Conservation (phyloP, 306 rosid genomes). For the Vigna nakashimae region DNA sequence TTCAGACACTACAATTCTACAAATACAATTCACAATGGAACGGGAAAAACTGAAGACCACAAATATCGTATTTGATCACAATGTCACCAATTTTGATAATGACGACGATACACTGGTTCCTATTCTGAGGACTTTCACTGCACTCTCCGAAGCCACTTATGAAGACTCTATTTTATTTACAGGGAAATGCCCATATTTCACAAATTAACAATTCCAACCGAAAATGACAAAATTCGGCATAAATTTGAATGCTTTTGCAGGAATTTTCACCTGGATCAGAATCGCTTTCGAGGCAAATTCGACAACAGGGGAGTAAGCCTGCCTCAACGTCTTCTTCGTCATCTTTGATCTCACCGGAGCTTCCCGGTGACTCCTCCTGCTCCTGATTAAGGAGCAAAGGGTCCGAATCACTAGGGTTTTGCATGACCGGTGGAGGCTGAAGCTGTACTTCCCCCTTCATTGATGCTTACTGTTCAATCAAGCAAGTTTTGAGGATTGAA, state of each 20-base stretch:
- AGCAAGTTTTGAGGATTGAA: constrained; percentile 35
- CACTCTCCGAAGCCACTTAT: constrained; percentile 1
- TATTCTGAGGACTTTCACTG: not conserved
- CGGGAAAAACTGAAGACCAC: not conserved
- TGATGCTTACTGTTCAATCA: constrained; percentile 37
- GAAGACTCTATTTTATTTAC: constrained; percentile 11
- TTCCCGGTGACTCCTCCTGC: constrained; percentile 51
- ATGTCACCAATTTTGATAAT: constrained; percentile 11
- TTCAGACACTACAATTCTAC: constrained; percentile 10
- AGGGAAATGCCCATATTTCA: not conserved
- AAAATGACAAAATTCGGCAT: not conserved
- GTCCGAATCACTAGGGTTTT: constrained; percentile 79
- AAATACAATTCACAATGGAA: not conserved
- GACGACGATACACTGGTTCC: not conserved
- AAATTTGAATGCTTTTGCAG: not conserved
- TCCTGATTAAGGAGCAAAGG: constrained; percentile 73
- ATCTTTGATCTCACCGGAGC: constrained; percentile 73
- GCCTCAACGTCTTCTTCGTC: constrained; percentile 89
- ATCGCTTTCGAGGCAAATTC: constrained; percentile 96
- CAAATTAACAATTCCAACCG: not conserved
- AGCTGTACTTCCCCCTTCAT: constrained; percentile 95
- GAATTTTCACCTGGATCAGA: constrained; percentile 73
- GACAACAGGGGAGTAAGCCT: constrained; percentile 81
- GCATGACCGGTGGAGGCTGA: constrained; percentile 58
- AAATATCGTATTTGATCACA: constrained; percentile 31